These are phyloP conservation scores for Backusella tuberculispora DNA, from an alignment of 192 early-diverging fungal species.

Conservation along the genomic window DNA sequence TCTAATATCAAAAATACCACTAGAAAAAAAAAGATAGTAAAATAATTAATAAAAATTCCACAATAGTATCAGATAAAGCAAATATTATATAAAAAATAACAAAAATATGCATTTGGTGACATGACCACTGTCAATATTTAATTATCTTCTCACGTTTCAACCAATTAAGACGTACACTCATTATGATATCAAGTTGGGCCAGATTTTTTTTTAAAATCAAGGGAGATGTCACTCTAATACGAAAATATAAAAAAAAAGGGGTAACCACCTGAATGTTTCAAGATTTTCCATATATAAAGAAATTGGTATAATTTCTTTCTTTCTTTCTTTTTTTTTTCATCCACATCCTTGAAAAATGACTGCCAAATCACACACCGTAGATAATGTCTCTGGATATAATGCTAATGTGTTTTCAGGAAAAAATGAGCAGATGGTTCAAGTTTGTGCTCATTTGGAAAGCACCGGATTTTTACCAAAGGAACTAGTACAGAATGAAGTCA, in stretches of 20 bases:
- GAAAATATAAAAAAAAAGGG: neutral
- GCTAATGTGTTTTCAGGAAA: constrained; percentile 90
- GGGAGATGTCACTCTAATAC: neutral
- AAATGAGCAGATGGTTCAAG: constrained; percentile 88
- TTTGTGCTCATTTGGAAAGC: constrained; percentile 81
- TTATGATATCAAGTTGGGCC: no score
- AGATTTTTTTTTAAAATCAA: no score
- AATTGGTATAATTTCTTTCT: neutral
- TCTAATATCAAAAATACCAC: no score
- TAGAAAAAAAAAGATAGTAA: no score
- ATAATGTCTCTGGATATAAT: constrained; percentile 62
- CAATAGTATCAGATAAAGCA: no score
- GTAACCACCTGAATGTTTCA: neutral
- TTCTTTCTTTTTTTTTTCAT: neutral
- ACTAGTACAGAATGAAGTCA: constrained; percentile 86
- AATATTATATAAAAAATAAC: no score
- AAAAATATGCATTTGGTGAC: no score
- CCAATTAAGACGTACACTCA: no score
- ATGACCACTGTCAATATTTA: no score
- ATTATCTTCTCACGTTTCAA: no score
- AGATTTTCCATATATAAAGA: neutral
- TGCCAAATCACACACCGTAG: constrained; percentile 4
- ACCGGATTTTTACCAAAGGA: constrained; percentile 90
- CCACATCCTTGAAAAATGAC: neutral
- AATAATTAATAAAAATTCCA: no score